Conservation (phyloP, 1,284 basidiomycete genomes). For the Apiotrichum siamense region DNA sequence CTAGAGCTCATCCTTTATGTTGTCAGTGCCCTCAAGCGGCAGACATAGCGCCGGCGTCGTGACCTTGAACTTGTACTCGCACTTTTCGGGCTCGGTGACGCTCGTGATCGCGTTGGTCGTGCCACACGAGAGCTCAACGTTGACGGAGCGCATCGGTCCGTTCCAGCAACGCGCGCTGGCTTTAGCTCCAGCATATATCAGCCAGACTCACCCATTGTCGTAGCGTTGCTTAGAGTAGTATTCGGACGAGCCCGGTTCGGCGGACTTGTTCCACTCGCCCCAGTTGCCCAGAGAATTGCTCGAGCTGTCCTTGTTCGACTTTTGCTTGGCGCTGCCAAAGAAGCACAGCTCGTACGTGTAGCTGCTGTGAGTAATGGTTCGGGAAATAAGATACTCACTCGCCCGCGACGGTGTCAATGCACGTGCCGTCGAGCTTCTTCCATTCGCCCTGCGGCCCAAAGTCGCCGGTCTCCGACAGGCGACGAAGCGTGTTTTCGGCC, state of each 20-base stretch:
- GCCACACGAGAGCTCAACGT: constrained; percentile 80
- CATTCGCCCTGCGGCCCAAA: constrained; percentile 86
- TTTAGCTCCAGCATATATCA: not conserved
- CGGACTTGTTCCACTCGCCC: constrained; percentile 63
- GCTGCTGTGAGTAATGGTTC: constrained; percentile 47
- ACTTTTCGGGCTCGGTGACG: constrained; percentile 90
- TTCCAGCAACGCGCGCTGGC: constrained; percentile 83
- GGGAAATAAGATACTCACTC: constrained; percentile 58
- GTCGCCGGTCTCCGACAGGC: constrained; percentile 52
- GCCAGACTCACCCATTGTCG: constrained; percentile 56
- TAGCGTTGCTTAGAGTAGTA: constrained; percentile 81
- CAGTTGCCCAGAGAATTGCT: constrained; percentile 79
- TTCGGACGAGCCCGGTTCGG: constrained; percentile 56
- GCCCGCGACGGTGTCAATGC: constrained; percentile 74
- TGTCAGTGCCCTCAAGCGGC: constrained; percentile 47
- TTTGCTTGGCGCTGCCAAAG: constrained; percentile 82
- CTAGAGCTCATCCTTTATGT: constrained; percentile 36
- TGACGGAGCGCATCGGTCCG: constrained; percentile 63
- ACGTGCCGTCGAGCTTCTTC: constrained; percentile 84
- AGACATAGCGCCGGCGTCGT: constrained; percentile 85
- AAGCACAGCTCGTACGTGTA: constrained; percentile 97
- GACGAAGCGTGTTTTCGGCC: constrained; percentile 28
- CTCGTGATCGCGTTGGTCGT: constrained; percentile 75
- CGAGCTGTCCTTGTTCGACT: constrained; percentile 72
- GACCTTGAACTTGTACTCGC: constrained; percentile 85